Conservation (phyloP, 306 rosid genomes). For the Bauhinia variegata region DNA sequence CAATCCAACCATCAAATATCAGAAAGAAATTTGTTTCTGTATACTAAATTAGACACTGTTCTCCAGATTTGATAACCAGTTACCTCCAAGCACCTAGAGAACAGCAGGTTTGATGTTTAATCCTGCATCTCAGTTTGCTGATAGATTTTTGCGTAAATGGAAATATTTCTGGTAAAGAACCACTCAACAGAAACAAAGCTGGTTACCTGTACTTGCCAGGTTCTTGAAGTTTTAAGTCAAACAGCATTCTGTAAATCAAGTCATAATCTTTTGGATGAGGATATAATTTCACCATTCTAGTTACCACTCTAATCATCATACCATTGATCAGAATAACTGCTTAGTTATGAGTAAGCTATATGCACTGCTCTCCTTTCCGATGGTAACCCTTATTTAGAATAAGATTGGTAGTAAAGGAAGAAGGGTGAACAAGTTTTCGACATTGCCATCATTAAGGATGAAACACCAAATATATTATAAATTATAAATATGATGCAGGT, state of each 20-base stretch:
- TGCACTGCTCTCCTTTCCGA: slow-evolving; percentile 23
- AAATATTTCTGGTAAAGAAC: slow-evolving; percentile 31
- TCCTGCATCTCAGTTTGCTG: slow-evolving; percentile 38
- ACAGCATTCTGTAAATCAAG: slow-evolving; percentile 33
- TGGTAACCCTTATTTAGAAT: slow-evolving; percentile 18
- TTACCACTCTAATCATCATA: slow-evolving; percentile 25
- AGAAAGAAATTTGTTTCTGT: slow-evolving; percentile 38
- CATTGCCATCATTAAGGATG: slow-evolving; percentile 19
- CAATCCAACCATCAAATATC: slow-evolving; percentile 35
- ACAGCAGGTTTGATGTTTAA: slow-evolving; percentile 28
- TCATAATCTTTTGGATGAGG: slow-evolving; percentile 11
- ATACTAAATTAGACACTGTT: slow-evolving; percentile 45
- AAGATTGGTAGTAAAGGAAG: slow-evolving; percentile 4
- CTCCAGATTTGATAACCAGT: slow-evolving; percentile 42
- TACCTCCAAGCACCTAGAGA: slow-evolving; percentile 45
- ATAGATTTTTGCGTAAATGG: slow-evolving; percentile 35
- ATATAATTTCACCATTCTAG: slow-evolving; percentile 10
- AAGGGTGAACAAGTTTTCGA: slow-evolving; percentile 8
- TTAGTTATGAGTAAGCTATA: slow-evolving; percentile 23
- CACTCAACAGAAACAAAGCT: slow-evolving; percentile 29
- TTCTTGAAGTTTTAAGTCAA: slow-evolving; percentile 35
- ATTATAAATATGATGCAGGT: slow-evolving; percentile 10
- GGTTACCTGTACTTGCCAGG: slow-evolving; percentile 35
- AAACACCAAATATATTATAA: slow-evolving; percentile 26
- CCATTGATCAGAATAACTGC: slow-evolving; percentile 19